phyloP scores from a whole-genome alignment of 2,329 filamentous ascomycete species.

The Verticillium nonalfalfae region DNA sequence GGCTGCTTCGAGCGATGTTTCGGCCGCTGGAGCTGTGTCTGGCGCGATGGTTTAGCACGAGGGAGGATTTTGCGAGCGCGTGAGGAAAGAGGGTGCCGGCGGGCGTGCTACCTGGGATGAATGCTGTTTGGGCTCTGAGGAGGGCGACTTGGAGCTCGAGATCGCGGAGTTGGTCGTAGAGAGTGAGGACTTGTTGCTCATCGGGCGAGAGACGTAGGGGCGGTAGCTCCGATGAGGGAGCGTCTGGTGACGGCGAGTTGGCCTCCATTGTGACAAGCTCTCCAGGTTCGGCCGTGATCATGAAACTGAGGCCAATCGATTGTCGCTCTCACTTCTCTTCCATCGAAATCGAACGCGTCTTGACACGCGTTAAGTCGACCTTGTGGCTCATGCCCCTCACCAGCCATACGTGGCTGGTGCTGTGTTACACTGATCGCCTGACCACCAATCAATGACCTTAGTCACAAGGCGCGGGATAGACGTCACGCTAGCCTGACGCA shows the following conservation, averaged over 20 bases:
- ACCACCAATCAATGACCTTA: neutral
- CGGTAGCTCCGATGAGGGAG: slow-evolving; percentile 23
- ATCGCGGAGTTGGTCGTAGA: slow-evolving; percentile 67
- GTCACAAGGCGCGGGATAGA: slow-evolving; percentile 9
- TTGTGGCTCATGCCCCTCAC: neutral
- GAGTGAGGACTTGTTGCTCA: slow-evolving; percentile 59
- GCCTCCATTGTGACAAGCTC: slow-evolving; percentile 14
- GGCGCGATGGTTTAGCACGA: neutral
- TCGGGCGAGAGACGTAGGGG: slow-evolving; percentile 54
- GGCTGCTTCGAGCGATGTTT: slow-evolving; percentile 37
- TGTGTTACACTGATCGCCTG: neutral
- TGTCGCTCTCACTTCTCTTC: neutral
- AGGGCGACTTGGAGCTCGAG: slow-evolving; percentile 67
- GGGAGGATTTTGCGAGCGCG: neutral
- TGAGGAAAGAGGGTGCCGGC: neutral
- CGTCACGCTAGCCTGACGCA: slow-evolving; percentile 19
- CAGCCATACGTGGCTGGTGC: slow-evolving; percentile 2
- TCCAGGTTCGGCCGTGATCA: neutral
- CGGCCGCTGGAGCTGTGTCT: slow-evolving; percentile 3
- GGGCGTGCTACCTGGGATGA: slow-evolving; percentile 24
- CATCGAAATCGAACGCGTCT: neutral
- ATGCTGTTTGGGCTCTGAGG: slow-evolving; percentile 41
- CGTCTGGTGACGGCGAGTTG: slow-evolving; percentile 7
- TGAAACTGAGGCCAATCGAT: slow-evolving; percentile 1
- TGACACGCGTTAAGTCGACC: neutral